These are phyloP conservation scores for Pythium guiyangense DNA, from an alignment of 352 stramenopile species.

Conservation along the genomic window DNA sequence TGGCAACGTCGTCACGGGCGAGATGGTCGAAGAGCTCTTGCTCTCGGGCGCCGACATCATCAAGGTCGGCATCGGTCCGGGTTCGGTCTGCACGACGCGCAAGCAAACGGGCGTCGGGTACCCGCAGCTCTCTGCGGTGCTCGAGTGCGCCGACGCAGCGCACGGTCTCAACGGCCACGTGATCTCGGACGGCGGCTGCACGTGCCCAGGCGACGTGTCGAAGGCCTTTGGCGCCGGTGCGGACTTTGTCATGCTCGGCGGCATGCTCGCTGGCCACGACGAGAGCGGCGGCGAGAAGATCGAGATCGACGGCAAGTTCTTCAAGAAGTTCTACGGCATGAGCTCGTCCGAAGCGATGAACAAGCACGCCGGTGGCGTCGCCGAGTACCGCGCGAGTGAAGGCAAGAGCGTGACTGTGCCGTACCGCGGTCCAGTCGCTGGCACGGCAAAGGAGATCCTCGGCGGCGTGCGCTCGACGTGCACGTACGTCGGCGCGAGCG, in stretches of 20 bases:
- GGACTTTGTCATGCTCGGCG: conserved; percentile 92
- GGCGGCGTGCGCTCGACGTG: conserved; percentile 90
- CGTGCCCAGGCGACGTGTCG: conserved; percentile 85
- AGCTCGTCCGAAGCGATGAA: conserved; percentile 90
- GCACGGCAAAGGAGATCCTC: conserved; percentile 88
- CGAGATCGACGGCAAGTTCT: conserved; percentile 55
- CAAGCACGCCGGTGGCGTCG: conserved; percentile 89
- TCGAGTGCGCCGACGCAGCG: conserved; percentile 90
- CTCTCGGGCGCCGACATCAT: conserved; percentile 91
- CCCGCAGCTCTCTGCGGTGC: conserved; percentile 86
- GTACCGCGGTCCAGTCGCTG: conserved; percentile 76
- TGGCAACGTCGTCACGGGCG: conserved; percentile 90
- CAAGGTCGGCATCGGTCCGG: conserved; percentile 92
- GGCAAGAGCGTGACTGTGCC: conserved; percentile 90
- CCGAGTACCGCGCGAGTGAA: conserved; percentile 89
- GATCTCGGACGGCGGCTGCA: conserved; percentile 88
- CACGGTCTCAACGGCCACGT: conserved; percentile 88
- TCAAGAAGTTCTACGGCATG: conserved; percentile 94
- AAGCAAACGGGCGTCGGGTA: conserved; percentile 93
- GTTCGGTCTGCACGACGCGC: conserved; percentile 89
- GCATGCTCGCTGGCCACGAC: conserved; percentile 90
- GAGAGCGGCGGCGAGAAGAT: conserved; percentile 87
- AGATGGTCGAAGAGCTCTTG: conserved; percentile 91
- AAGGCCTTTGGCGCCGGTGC: conserved; percentile 90
- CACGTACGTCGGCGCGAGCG: conserved; percentile 89